A percentile compares a stretch with the other conserved stretches of the same genome.
Conservation (phyloP, 768 basidiomycete species). For the Hortiboletus campestris region DNA sequence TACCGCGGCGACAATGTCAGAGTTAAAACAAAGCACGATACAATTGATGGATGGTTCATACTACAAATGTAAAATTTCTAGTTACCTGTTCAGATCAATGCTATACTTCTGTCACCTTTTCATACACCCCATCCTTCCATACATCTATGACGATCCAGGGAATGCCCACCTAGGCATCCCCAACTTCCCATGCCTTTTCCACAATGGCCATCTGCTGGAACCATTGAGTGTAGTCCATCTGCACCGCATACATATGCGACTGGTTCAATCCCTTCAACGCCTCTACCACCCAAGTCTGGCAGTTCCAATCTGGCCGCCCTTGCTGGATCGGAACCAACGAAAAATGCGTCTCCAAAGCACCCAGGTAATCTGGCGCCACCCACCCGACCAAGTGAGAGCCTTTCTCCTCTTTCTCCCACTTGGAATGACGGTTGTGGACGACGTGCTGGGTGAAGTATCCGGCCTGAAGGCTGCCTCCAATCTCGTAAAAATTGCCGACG, state of each 20-base stretch:
- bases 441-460: slow-evolving; percentile 18
- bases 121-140: not conserved
- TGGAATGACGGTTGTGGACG: slow-evolving; percentile 11
- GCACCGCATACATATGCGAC: slow-evolving; percentile 14
- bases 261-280: slow-evolving; percentile 13
- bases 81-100: not conserved
- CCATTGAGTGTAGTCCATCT: slow-evolving; percentile 13
- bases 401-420: slow-evolving; percentile 13
- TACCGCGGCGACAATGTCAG: too few relatives aligned
- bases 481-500: slow-evolving; percentile 21
- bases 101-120: not conserved
- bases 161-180: slow-evolving; percentile 5
- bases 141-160: not conserved
- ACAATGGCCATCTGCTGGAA: slow-evolving; percentile 15
- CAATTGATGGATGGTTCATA: not conserved
- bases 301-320: slow-evolving; percentile 12
- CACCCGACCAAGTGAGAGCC: slow-evolving; percentile 13
- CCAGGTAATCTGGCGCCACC: slow-evolving; percentile 5
- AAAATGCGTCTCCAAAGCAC: slow-evolving; percentile 2
- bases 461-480: slow-evolving; percentile 5
- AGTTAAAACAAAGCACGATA: not conserved
- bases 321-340: slow-evolving; percentile 14
- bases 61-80: not conserved
- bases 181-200: slow-evolving; percentile 15
- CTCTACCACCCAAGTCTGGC: slow-evolving; percentile 24